A percentile compares a stretch with the other conserved stretches of the same genome.
Evolutionary conservation across 257 asterid species (phyloP).

Genomic region (Paulownia fortunei): DNA sequence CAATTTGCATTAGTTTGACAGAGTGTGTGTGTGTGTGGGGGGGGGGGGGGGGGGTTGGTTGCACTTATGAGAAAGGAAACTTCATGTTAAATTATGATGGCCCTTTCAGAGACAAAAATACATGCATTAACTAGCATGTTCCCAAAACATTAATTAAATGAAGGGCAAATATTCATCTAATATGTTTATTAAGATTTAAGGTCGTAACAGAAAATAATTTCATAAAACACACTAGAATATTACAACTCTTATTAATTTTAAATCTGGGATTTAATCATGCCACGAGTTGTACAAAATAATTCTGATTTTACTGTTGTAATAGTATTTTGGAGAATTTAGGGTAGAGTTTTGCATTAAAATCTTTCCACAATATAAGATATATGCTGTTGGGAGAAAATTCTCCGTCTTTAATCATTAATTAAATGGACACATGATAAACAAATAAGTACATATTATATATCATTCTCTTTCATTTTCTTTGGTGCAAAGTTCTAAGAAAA

Average conservation of each 20-base stretch:
- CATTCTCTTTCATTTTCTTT: constrained; percentile 10
- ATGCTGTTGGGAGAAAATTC: background rate
- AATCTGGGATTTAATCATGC: too few relatives aligned
- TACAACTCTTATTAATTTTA: too few relatives aligned
- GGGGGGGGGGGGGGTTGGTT: too few relatives aligned
- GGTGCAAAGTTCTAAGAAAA: constrained; percentile 1
- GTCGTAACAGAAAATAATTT: too few relatives aligned
- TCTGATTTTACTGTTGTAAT: too few relatives aligned
- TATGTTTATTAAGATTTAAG: too few relatives aligned
- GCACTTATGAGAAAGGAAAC: background rate
- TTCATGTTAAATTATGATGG: background rate
- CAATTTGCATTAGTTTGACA: background rate
- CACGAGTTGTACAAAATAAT: background rate
- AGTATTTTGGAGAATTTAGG: too few relatives aligned
- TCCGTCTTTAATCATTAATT: background rate
- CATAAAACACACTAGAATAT: too few relatives aligned
- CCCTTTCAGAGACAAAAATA: background rate
- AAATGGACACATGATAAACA: background rate
- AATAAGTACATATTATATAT: background rate
- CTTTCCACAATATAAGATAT: background rate
- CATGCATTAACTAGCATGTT: background rate
- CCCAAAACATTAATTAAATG: too few relatives aligned
- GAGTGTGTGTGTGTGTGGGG: too few relatives aligned
- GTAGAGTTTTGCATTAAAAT: background rate
- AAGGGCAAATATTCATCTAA: too few relatives aligned